Evolutionary conservation across 208 protist genomes (phyloP).

Genomic region (Blechomonas ayalai): DNA sequence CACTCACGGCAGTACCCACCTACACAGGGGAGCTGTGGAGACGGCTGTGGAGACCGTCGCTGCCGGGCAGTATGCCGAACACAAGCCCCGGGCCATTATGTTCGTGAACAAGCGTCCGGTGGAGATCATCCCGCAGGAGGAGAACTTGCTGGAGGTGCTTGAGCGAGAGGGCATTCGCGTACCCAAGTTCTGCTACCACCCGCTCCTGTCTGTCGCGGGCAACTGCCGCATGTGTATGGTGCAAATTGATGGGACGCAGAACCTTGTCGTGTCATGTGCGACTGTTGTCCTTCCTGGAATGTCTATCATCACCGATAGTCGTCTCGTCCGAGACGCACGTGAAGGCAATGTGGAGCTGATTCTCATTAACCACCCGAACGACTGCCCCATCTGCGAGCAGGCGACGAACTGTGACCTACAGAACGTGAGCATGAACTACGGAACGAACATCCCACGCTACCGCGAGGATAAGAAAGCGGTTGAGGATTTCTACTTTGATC

Average conservation of each 20-base stretch:
- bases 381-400: slow-evolving; percentile 97
- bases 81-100: slow-evolving; percentile 87
- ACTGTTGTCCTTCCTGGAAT: slow-evolving; percentile 94
- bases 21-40: slow-evolving; percentile 29
- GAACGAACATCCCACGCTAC: slow-evolving; percentile 82
- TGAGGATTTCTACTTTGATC: slow-evolving; percentile 95
- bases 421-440: slow-evolving; percentile 92
- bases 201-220: slow-evolving; percentile 92
- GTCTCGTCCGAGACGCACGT: slow-evolving; percentile 90
- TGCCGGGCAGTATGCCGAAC: slow-evolving; percentile 77
- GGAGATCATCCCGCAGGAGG: slow-evolving; percentile 87
- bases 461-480: slow-evolving; percentile 88
- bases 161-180: slow-evolving; percentile 86
- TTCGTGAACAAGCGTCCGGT: slow-evolving; percentile 89
- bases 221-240: slow-evolving; percentile 98
- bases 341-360: slow-evolving; percentile 97
- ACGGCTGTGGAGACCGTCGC: slow-evolving; percentile 59
- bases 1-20: slow-evolving; percentile 50
- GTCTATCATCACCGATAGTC: slow-evolving; percentile 94
- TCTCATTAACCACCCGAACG: slow-evolving; percentile 96
- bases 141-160: slow-evolving; percentile 88
- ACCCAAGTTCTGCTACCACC: slow-evolving; percentile 91
- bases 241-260: slow-evolving; percentile 93
- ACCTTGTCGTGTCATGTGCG: slow-evolving; percentile 94
- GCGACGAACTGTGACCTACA: slow-evolving; percentile 96